Evolutionary conservation across 2,329 filamentous ascomycete genomes (phyloP).

Genomic region (Rutstroemia sp.): DNA sequence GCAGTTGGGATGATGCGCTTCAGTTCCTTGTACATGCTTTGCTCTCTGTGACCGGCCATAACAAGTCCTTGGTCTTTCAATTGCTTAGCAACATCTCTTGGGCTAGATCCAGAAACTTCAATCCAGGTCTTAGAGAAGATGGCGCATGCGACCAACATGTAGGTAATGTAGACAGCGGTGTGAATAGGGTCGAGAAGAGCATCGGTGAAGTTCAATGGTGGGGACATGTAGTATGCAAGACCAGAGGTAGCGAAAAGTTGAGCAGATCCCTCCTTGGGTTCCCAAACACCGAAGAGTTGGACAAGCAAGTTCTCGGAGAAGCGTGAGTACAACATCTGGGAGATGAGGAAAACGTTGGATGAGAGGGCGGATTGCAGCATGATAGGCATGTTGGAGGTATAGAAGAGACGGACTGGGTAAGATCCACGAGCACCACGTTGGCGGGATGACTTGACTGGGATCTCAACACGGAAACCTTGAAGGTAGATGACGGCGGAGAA

Average conservation of each 20-base stretch:
- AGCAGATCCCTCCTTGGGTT: slow-evolving; percentile 89
- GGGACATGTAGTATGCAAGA: slow-evolving; percentile 99
- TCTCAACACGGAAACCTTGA: slow-evolving; percentile 98
- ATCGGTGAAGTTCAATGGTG: slow-evolving; percentile 94
- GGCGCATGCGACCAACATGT: slow-evolving; percentile 96
- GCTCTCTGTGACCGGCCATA: slow-evolving; percentile 98
- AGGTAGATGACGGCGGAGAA: slow-evolving; percentile 99
- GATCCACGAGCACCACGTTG: slow-evolving; percentile 98
- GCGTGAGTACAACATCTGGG: slow-evolving; percentile 98
- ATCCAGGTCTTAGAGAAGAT: slow-evolving; percentile 99
- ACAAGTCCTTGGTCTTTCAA: slow-evolving; percentile 99
- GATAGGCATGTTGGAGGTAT: slow-evolving; percentile 99
- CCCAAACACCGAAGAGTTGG: slow-evolving; percentile 96
- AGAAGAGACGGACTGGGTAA: slow-evolving; percentile 98
- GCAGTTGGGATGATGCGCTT: slow-evolving; percentile 99
- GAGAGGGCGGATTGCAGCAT: slow-evolving; percentile 99
- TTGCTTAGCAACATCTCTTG: slow-evolving; percentile 97
- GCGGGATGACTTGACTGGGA: slow-evolving; percentile 98
- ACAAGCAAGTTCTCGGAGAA: slow-evolving; percentile 99
- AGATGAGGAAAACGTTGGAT: slow-evolving; percentile 98
- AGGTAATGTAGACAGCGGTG: slow-evolving; percentile 88
- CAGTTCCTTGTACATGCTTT: slow-evolving; percentile 99
- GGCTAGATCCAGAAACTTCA: slow-evolving; percentile 95
- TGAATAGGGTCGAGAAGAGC: slow-evolving; percentile 95
- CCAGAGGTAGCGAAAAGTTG: slow-evolving; percentile 92